Evolutionary conservation across 176 grass and related monocot species (phyloP), one percentile per base, ranked within the genome.

Genomic region (Oryza meyeriana): DNA sequence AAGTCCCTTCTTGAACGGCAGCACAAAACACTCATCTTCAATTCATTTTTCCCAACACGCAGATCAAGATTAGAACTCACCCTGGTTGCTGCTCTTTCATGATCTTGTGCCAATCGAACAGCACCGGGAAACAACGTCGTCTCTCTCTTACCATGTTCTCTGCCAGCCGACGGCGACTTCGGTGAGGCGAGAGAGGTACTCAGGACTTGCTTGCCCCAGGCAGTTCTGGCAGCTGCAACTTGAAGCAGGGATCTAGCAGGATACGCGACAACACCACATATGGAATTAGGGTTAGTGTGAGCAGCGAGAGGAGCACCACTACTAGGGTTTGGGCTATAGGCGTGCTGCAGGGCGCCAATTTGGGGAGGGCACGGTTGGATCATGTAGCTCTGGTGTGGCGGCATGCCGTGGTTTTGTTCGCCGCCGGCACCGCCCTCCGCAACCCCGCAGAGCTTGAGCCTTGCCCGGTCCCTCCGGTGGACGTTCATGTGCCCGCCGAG

Each of bases 401-500:
- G 62, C 79, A 68, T n/a, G 72, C 28, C 70, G n/a, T 74, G 68
- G 39, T 17, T 63, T 26, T 61, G 2, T 47, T 59, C n/a, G 4
- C 55, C 8, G 55, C 55, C n/a, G n/a, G 55, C 66, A 61, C 58
- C 68, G 9, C 33, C 69, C 4, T 50, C 81, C 39, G 61, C 76
- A 35, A 14, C 26, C 5, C 34, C 73, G 8, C 59, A 66, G 20
- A 82, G 84, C 65, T 84, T 89, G 44, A 92, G 84, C 84, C 81
- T 77, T 8, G 90, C 87, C 14, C 90, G 57, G 28, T 92, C 90
- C 62, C 84, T 84, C 55, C 90, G 72, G 87, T 92, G 90, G 29
- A 92, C 87, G 84, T 92, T 92, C 90, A 92, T 92, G 87, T 92
- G 90, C 28, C 90, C 90, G 4, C 90, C 90, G 2, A 92, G 90